Evolutionary conservation across 2,329 filamentous ascomycete species (phyloP).

Genomic region (Aphanocladium album): DNA sequence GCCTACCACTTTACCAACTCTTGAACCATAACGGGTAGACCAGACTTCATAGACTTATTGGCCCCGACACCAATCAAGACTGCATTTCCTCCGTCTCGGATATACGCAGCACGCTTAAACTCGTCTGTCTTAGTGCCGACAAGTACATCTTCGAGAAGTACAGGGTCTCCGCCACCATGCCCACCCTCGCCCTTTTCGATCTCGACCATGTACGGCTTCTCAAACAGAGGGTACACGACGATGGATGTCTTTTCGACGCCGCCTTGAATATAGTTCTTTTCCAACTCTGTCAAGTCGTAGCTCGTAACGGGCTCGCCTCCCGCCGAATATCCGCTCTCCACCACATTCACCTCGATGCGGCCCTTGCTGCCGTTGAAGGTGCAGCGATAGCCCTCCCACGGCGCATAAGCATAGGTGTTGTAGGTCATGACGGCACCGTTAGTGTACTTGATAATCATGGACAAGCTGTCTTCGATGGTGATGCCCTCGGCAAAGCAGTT

Average conservation of each 20-base stretch:
- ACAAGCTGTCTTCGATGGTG: conserved; percentile 45
- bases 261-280: conserved; percentile 28
- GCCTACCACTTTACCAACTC: conserved; percentile 19
- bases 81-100: conserved; percentile 40
- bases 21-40: conserved; percentile 20
- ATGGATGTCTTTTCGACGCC: conserved; percentile 32
- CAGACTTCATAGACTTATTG: conserved; percentile 33
- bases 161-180: conserved; percentile 43
- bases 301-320: conserved; percentile 34
- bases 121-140: conserved; percentile 31
- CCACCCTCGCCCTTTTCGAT: conserved; percentile 36
- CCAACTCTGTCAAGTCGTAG: conserved; percentile 9
- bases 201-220: conserved; percentile 36
- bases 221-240: conserved; percentile 38
- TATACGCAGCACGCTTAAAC: conserved; percentile 35
- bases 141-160: conserved; percentile 40
- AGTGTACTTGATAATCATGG: conserved; percentile 39
- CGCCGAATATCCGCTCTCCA: conserved; percentile 41
- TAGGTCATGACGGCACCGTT: conserved; percentile 40
- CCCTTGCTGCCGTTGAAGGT: conserved; percentile 41
- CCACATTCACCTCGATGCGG: conserved; percentile 41
- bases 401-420: conserved; percentile 39
- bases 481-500: conserved; percentile 45
- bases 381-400: conserved; percentile 39
- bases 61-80: conserved; percentile 40